Percentiles rank a stretch among this genome's conserved stretches.
phyloP scores from a whole-genome alignment of 352 stramenopile species.

The Phytopythium litorale region DNA sequence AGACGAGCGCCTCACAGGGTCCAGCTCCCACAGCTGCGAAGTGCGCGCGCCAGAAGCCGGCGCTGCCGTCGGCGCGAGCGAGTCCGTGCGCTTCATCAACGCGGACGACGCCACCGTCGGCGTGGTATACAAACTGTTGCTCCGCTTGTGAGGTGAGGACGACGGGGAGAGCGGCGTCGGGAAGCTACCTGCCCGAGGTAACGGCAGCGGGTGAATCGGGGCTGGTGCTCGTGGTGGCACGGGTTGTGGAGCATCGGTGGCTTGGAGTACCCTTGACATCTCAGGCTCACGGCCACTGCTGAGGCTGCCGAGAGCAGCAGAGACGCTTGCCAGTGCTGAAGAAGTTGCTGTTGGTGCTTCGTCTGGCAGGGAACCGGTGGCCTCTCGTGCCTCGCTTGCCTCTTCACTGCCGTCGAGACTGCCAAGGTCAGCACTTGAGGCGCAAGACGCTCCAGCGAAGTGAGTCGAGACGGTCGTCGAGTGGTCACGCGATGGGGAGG shows the following conservation, averaged over 20 bases:
- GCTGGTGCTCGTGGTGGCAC: conserved; percentile 3
- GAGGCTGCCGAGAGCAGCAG: neutral
- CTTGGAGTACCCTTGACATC: neutral
- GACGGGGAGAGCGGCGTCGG: conserved; percentile 13
- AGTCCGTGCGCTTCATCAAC: conserved; percentile 21
- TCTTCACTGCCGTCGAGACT: neutral
- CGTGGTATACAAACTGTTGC: conserved; percentile 29
- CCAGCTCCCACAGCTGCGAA: conserved; percentile 47
- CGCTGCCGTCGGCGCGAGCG: neutral
- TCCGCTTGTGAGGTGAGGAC: conserved; percentile 37
- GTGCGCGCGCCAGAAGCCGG: neutral
- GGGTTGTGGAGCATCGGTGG: neutral
- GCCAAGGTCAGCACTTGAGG: neutral
- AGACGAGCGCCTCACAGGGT: conserved; percentile 25
- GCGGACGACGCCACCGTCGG: conserved; percentile 10
- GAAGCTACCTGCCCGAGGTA: conserved; percentile 10
- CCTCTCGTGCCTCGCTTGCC: neutral
- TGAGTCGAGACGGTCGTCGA: neutral
- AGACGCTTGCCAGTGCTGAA: neutral
- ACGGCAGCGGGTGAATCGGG: conserved; percentile 24
- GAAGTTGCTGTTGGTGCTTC: neutral
- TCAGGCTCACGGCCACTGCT: neutral
- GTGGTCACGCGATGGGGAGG: neutral
- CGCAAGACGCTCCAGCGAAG: neutral
- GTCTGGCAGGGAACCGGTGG: neutral